Conservation (phyloP, 2,329 filamentous ascomycete genomes). For the Monosporascus cannonballus region DNA sequence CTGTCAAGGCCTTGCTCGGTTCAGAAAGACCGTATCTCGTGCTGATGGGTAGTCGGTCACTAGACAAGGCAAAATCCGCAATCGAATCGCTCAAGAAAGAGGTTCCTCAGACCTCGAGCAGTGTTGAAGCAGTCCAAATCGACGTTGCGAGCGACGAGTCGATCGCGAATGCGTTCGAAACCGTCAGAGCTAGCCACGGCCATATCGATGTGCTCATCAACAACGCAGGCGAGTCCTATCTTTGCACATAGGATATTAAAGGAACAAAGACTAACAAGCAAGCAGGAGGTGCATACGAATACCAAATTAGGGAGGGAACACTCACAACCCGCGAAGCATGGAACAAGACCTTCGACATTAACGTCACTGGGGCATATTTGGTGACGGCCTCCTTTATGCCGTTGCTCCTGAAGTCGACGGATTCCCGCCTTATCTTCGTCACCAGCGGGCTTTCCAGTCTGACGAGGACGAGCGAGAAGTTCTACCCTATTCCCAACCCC, state of each 20-base stretch:
- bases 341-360: conserved; percentile 33
- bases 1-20: conserved; percentile 43
- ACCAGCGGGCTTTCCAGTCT: conserved; percentile 33
- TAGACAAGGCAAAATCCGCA: conserved; percentile 43
- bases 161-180: conserved; percentile 37
- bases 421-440: conserved; percentile 39
- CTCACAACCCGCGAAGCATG: conserved; percentile 28
- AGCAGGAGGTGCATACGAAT: conserved; percentile 10
- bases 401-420: conserved; percentile 32
- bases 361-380: conserved; percentile 30
- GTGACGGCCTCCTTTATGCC: conserved; percentile 28
- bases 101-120: conserved; percentile 31
- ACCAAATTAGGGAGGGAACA: conserved; percentile 11
- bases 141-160: conserved; percentile 48
- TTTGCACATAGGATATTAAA: too few relatives aligned
- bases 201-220: conserved; percentile 47
- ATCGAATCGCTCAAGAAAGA: conserved; percentile 33
- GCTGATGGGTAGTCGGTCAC: conserved; percentile 46
- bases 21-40: conserved; percentile 43
- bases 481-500: conserved; percentile 7
- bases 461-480: conserved; percentile 13
- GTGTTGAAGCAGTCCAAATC: conserved; percentile 40
- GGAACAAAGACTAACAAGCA: too few relatives aligned
- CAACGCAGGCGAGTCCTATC: conserved; percentile 40
- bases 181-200: conserved; percentile 35